These are phyloP conservation scores for Nicotiana otophora DNA, from an alignment of 257 asterid genomes.

Conservation along the genomic window DNA sequence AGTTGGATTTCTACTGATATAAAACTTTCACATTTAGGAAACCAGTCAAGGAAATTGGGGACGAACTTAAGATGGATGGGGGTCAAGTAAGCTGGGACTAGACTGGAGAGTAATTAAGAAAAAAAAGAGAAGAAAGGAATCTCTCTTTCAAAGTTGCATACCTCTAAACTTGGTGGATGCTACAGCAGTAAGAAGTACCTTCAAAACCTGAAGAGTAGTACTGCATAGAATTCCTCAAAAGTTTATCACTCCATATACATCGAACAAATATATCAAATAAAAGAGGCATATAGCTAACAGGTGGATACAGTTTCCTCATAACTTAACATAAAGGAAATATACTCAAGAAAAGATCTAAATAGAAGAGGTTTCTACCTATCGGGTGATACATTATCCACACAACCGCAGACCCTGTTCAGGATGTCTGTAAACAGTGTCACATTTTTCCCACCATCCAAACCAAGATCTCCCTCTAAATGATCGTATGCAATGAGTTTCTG, in stretches of 20 bases:
- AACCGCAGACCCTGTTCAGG: slow-evolving; percentile 76
- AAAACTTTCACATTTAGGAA: neutral
- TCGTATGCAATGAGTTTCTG: slow-evolving; percentile 98
- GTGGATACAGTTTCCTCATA: neutral
- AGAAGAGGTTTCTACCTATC: slow-evolving; percentile 56
- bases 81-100: neutral
- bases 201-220: slow-evolving; percentile 92
- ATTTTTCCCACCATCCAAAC: slow-evolving; percentile 80
- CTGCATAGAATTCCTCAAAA: slow-evolving; percentile 47
- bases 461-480: slow-evolving; percentile 98
- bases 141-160: slow-evolving; percentile 25
- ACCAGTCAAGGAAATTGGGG: neutral
- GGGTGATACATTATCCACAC: slow-evolving; percentile 92
- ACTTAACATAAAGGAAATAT: neutral
- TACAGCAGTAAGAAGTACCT: slow-evolving; percentile 95
- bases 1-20: neutral
- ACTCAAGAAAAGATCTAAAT: neutral
- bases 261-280: slow-evolving; percentile 8
- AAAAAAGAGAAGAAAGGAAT: neutral
- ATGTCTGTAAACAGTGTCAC: slow-evolving; percentile 68
- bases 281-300: neutral
- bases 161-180: slow-evolving; percentile 94
- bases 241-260: slow-evolving; percentile 9
- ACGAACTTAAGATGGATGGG: neutral
- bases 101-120: neutral